A percentile compares a stretch with the other conserved stretches of the same genome.
Evolutionary conservation across 2,329 filamentous ascomycete species (phyloP).

Genomic region (Diplocarpon mali): DNA sequence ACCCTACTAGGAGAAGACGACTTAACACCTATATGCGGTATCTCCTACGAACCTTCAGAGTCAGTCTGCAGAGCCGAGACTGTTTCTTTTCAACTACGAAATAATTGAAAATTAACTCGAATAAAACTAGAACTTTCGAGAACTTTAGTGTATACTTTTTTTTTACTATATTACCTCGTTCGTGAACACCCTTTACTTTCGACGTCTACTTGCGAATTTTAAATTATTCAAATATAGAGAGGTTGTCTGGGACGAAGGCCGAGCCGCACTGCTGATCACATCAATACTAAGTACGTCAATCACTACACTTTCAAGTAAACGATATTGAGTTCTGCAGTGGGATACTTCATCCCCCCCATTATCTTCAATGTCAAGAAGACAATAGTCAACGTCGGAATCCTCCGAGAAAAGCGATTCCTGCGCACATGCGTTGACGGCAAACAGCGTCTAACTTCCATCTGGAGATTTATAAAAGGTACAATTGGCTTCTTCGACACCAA

Average conservation of each 20-base stretch:
- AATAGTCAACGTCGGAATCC: slow-evolving; percentile 8
- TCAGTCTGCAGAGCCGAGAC: too few species aligned
- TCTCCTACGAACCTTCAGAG: too few species aligned
- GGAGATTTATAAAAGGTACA: slow-evolving; percentile 33
- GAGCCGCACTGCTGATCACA: slow-evolving; percentile 22
- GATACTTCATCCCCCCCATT: slow-evolving; percentile 34
- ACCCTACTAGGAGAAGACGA: too few species aligned
- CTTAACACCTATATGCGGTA: too few species aligned
- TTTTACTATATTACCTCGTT: too few species aligned
- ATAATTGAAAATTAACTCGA: too few species aligned
- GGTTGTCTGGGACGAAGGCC: slow-evolving; percentile 33
- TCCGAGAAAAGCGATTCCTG: slow-evolving; percentile 13
- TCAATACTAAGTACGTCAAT: slow-evolving; percentile 23
- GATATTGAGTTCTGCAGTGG: slow-evolving; percentile 16
- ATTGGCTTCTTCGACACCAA: slow-evolving; percentile 33
- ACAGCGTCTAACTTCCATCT: slow-evolving; percentile 35
- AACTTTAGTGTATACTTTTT: too few species aligned
- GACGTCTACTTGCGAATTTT: too few species aligned
- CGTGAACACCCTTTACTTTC: too few species aligned
- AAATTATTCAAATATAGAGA: too few species aligned
- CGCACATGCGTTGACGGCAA: slow-evolving; percentile 37
- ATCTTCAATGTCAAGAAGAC: slow-evolving; percentile 32
- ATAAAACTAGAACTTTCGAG: too few species aligned
- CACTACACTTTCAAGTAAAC: background rate
- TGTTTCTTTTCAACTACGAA: too few species aligned